Conservation (phyloP, 257 asterid genomes). For the Galeopsis tetrahit region DNA sequence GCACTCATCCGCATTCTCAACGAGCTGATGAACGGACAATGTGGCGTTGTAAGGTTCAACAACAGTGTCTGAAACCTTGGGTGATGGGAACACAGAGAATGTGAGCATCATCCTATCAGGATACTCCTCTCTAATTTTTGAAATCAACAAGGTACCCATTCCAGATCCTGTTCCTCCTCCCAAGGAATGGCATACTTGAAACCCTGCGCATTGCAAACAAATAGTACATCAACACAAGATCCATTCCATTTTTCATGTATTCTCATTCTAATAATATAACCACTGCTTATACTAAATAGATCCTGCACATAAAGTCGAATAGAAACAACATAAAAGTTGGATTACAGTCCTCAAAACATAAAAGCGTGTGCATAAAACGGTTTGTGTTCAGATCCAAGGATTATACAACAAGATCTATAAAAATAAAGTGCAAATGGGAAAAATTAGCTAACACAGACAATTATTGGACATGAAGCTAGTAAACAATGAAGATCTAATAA, state of each 20-base stretch:
- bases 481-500: neutral
- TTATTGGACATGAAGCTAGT: neutral
- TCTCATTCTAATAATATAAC: too few relatives aligned
- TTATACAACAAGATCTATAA: neutral
- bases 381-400: neutral
- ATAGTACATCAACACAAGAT: neutral
- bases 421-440: neutral
- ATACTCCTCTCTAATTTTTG: constrained; percentile 44
- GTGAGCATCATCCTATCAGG: constrained; percentile 50
- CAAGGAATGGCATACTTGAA: constrained; percentile 46
- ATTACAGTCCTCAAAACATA: neutral
- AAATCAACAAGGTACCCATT: constrained; percentile 42
- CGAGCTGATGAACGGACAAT: constrained; percentile 45
- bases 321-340: neutral
- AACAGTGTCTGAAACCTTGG: constrained; percentile 43
- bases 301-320: neutral
- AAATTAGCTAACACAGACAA: neutral
- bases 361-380: neutral
- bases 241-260: neutral
- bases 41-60: constrained; percentile 48
- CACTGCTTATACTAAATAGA: neutral
- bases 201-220: constrained; percentile 29
- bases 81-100: constrained; percentile 43
- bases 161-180: constrained; percentile 50
- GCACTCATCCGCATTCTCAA: constrained; percentile 44